phyloP scores from a whole-genome alignment of 2,329 filamentous ascomycete species.

The Triangularia verruculosa region DNA sequence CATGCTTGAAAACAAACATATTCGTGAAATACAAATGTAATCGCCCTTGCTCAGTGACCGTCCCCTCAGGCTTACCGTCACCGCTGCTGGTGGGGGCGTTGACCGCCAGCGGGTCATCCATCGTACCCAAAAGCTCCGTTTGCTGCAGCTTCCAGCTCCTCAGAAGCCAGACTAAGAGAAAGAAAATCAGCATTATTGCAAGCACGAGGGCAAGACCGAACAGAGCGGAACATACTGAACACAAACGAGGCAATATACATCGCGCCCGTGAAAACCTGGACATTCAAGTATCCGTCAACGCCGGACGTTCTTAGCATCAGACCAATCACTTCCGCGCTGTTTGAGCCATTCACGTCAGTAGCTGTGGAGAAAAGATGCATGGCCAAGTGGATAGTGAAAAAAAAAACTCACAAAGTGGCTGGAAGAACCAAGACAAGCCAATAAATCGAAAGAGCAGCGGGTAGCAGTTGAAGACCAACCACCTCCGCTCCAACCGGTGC shows the following conservation, averaged over 20 bases:
- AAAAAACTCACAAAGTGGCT: constrained; percentile 55
- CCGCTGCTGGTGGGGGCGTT: constrained; percentile 23
- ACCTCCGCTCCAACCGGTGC: constrained; percentile 71
- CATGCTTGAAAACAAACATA: constrained; percentile 22
- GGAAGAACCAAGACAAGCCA: constrained; percentile 72
- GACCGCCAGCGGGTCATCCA: constrained; percentile 31
- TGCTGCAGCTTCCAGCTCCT: constrained; percentile 44
- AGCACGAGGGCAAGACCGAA: not conserved
- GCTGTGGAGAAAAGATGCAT: not conserved
- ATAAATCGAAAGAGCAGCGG: constrained; percentile 64
- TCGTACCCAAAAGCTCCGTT: constrained; percentile 33
- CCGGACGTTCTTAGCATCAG: constrained; percentile 49
- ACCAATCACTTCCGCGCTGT: constrained; percentile 58
- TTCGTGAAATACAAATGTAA: constrained; percentile 17
- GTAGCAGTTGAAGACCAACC: constrained; percentile 65
- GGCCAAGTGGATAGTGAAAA: not conserved
- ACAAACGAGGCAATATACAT: constrained; percentile 57
- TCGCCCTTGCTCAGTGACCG: not conserved
- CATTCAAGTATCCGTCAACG: constrained; percentile 47
- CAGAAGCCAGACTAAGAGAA: constrained; percentile 37
- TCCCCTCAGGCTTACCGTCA: not conserved
- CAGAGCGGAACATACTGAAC: constrained; percentile 36
- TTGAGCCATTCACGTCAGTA: constrained; percentile 1
- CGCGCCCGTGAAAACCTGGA: constrained; percentile 58
- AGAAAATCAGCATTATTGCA: not conserved